Evolutionary conservation across 208 protist species (phyloP).

Genomic region (Leishmania aethiopica): DNA sequence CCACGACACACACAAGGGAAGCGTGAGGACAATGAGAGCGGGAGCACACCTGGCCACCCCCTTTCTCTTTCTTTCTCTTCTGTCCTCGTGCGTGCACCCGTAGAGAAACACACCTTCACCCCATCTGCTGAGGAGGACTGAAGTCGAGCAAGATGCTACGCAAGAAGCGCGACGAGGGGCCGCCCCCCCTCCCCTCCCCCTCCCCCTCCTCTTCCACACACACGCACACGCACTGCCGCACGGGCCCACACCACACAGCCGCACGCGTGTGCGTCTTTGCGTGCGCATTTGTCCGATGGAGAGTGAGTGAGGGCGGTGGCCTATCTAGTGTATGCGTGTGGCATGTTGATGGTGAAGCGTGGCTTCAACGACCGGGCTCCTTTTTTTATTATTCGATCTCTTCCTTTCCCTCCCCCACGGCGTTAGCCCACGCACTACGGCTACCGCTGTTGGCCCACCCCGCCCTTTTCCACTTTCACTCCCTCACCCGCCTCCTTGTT

Average conservation of each 20-base stretch:
- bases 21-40: neutral
- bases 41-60: neutral
- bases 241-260: too few relatives aligned
- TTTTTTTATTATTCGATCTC: neutral
- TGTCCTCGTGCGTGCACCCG: neutral
- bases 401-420: neutral
- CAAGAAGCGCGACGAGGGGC: neutral
- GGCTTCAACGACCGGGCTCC: neutral
- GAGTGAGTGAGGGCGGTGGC: neutral
- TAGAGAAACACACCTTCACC: neutral
- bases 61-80: neutral
- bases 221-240: neutral
- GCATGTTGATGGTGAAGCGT: neutral
- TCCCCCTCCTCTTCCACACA: neutral
- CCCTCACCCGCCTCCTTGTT: neutral
- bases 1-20: neutral
- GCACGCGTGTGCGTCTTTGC: neutral
- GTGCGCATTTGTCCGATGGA: neutral
- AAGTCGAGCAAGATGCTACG: neutral
- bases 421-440: neutral
- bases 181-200: too few relatives aligned
- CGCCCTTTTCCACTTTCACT: neutral
- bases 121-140: neutral
- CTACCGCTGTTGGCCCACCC: neutral
- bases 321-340: neutral